These are phyloP conservation scores for Globisporangium solare DNA, from an alignment of 352 stramenopile genomes.

Conservation along the genomic window DNA sequence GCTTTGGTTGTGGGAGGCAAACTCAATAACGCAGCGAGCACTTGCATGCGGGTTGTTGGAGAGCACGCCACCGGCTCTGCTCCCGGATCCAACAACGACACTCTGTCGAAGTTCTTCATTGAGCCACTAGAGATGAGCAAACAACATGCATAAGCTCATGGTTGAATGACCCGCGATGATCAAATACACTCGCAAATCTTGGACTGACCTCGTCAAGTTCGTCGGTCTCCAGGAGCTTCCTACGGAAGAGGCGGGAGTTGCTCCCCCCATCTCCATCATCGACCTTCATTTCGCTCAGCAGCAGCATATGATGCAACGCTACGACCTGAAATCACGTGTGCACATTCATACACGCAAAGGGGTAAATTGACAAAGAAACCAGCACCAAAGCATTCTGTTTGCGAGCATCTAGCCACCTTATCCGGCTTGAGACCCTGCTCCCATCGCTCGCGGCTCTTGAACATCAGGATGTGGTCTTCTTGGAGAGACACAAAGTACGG, in stretches of 20 bases:
- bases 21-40: constrained; percentile 66
- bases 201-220: constrained; percentile 63
- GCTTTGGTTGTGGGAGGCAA: constrained; percentile 72
- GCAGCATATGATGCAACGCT: constrained; percentile 59
- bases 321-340: constrained; percentile 40
- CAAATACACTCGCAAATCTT: background rate
- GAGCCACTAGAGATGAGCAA: constrained; percentile 40
- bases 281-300: constrained; percentile 85
- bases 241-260: constrained; percentile 55
- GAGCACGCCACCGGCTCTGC: constrained; percentile 37
- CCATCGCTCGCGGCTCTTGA: constrained; percentile 75
- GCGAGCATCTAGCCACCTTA: constrained; percentile 33
- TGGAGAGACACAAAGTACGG: constrained; percentile 83
- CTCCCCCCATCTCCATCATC: constrained; percentile 34
- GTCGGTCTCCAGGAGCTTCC: constrained; percentile 72
- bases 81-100: constrained; percentile 39
- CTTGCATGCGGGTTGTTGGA: constrained; percentile 55
- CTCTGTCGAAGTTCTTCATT: constrained; percentile 66
- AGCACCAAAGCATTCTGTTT: background rate
- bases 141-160: background rate
- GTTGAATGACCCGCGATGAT: no score
- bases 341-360: background rate
- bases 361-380: background rate
- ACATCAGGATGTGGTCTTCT: constrained; percentile 74
- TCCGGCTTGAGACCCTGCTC: constrained; percentile 78